Base-by-base conservation (phyloP, 768 basidiomycete genomes). In the Lactifluus piperatus region DNA sequence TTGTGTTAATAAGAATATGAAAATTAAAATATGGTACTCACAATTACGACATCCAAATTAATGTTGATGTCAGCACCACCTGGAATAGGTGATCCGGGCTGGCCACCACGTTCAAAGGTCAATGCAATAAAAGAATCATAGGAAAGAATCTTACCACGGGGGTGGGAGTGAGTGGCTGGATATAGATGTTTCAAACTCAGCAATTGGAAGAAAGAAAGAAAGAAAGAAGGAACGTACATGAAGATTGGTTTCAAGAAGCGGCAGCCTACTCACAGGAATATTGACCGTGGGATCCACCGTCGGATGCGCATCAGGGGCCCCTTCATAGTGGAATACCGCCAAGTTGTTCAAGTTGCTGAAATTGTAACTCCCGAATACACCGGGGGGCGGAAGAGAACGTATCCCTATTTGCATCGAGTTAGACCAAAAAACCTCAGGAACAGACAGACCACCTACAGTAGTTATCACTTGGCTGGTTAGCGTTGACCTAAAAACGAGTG, bases 391-490 rank as follows among this genome's bases (percentile, higher is more conserved):
- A 0, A 62, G 55, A 66, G 54, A 26, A 68, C 72, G 68, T 30
- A 57, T 59, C 66, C 63, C 49, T 65, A 56, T 41, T 52, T 8
- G 9, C 13, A 22, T 41, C 54, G 11, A 37, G 27, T 51, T n/a
- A 1, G 13, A 45, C 27, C 20, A 34, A 44, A n/a, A 49, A 47
- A 11, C 52, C 52, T 10, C 44, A 41, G 5, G 26, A 58, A 54
- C 2, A 36, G 13, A 56, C 22, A 20, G 58, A 51, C 49, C 60
- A 67, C 64, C 34, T 34, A 79, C 77, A 79, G 64, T 79, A 80
- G 63, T 79, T 80, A 39, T 64, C 70, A 11, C 77, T 68, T 8
- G 70, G 63, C 57, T 77, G 71, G 63, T 74, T 71, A 8, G 79
- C 77, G 1, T 71, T 69, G 16, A 80, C 65, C 58, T 69, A 51